Evolutionary conservation across 75 land plant genomes (phyloP), one percentile per base, ranked within the genome.

Genomic region (Cryptomeria japonica): DNA sequence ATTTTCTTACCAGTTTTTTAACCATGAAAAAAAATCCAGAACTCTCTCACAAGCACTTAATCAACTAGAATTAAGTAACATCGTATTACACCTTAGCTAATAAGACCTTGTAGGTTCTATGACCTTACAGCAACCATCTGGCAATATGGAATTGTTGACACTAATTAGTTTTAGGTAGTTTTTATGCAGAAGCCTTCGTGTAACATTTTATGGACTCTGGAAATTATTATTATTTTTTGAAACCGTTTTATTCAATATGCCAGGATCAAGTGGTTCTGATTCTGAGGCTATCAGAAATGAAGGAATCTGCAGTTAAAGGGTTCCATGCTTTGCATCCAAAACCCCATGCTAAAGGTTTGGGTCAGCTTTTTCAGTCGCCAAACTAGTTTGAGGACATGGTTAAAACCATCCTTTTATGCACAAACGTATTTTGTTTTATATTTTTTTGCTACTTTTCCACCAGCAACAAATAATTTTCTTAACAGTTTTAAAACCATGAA

Each of bases 381-480:
- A 92, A 92, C 6, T 87, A 92, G 90, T 94, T 94, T 85, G 95
- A 93, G 85, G 94, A 93, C 77, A 94, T 94, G 94, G 91, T 93
- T 42, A 94, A 94, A 86, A 89, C 92, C 85, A 89, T 93, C 70
- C 91, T 94, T 32, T 90, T 94, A 22, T 94, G 95, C 84, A 46
- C 44, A 44, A 44, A 44, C 5, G 46, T 44, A 39, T 85, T 39
- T 32, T 85, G 12, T 46, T 25, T 1, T 51, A 6, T 38, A 79
- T 79, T 25, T 79, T 18, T 87, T 64, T 25, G 28, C 31, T 64
- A 9, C n/a, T 28, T 25, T 64, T 64, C 7, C 70, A 64, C 5
- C 70, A 64, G n/a, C 70, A 28, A 64, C 64, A 64, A 25, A 25
- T 64, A 22, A 25, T 28, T 22, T 64, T 64, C 15, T 64, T 28